Evolutionary conservation across 768 basidiomycete genomes (phyloP).

Genomic region (Suillus subaureus): DNA sequence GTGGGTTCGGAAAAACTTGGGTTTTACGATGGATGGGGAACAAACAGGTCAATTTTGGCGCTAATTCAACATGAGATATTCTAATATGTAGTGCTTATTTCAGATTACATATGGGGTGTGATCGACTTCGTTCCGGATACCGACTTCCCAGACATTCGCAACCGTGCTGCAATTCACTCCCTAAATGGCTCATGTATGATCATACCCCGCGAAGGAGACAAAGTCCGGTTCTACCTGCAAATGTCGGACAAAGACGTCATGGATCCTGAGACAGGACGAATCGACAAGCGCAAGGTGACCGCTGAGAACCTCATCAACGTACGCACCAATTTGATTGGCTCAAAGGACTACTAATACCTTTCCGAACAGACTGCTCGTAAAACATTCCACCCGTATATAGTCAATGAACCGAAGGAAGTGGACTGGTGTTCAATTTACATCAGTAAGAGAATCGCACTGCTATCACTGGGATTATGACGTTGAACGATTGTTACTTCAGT

Average conservation of each 20-base stretch:
- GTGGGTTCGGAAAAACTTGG: slow-evolving; percentile 48
- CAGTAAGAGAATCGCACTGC: slow-evolving; percentile 42
- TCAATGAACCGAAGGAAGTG: slow-evolving; percentile 49
- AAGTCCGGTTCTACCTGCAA: slow-evolving; percentile 73
- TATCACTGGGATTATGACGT: not conserved
- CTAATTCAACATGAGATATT: not conserved
- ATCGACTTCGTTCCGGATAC: slow-evolving; percentile 72
- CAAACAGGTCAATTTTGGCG: slow-evolving; percentile 38
- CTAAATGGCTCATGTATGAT: slow-evolving; percentile 69
- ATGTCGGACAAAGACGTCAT: slow-evolving; percentile 51
- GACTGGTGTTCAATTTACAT: slow-evolving; percentile 79
- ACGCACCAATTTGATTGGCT: slow-evolving; percentile 7
- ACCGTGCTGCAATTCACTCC: slow-evolving; percentile 67
- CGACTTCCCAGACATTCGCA: slow-evolving; percentile 77
- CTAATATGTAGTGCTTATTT: slow-evolving; percentile 13
- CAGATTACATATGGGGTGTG: slow-evolving; percentile 83
- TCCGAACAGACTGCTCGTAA: slow-evolving; percentile 51
- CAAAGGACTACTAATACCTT: not conserved
- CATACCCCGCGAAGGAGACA: slow-evolving; percentile 72
- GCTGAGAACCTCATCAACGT: slow-evolving; percentile 58
- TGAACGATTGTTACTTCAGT: slow-evolving; percentile 39
- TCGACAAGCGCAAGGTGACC: slow-evolving; percentile 54
- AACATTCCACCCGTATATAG: slow-evolving; percentile 56
- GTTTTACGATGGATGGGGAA: slow-evolving; percentile 50
- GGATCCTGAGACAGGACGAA: slow-evolving; percentile 47